These are phyloP conservation scores for Pelargonium nanum DNA, from an alignment of 345 rosid species.

Conservation along the genomic window DNA sequence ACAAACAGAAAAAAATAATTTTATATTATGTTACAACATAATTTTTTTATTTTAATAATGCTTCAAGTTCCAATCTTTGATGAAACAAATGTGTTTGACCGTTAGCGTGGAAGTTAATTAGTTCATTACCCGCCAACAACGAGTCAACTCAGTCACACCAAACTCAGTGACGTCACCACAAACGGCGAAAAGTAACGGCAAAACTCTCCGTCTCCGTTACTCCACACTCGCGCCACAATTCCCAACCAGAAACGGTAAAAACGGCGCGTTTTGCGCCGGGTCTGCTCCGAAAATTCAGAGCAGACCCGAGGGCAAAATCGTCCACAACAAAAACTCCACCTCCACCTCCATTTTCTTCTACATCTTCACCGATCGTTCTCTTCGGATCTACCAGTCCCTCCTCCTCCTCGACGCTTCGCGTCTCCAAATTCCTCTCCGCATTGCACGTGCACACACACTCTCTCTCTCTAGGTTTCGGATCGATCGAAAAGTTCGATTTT, in stretches of 20 bases:
- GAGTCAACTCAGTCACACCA: no score
- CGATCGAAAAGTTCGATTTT: constrained; percentile 1
- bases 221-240: neutral
- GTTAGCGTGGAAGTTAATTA: no score
- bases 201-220: neutral
- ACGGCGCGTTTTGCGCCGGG: neutral
- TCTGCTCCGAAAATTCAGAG: neutral
- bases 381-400: constrained; percentile 1
- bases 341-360: no score
- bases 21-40: no score
- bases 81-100: no score
- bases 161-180: no score
- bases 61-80: no score
- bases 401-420: neutral
- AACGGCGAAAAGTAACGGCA: neutral
- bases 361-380: constrained; percentile 3
- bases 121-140: no score
- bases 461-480: neutral
- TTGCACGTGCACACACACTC: neutral
- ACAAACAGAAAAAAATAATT: no score
- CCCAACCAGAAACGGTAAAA: neutral
- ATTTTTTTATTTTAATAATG: no score
- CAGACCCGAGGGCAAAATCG: neutral
- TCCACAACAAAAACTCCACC: neutral
- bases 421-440: neutral